Evolutionary conservation across 192 early-diverging fungal species (phyloP), one percentile per base, ranked within the genome.

Genomic region (Coemansia reversa): DNA sequence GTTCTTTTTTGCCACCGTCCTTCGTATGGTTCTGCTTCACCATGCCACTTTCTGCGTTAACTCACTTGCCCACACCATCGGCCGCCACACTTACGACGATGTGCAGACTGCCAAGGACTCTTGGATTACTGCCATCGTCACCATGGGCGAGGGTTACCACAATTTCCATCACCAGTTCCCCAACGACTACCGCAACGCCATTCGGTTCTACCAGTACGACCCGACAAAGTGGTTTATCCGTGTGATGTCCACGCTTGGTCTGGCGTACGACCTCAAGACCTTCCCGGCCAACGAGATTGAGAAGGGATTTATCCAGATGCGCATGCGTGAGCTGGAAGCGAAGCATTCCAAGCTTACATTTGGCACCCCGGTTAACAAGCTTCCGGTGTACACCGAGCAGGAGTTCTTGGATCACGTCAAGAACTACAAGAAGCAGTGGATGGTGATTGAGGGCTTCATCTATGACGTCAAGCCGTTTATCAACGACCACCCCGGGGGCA

Each of bases 91-190:
- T 14, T 93, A 88, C 69, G 93, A 95, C 74, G 92, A 94, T 72
- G 84, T 86, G 47, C 83, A 89, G 61, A 91, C 93, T 3, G 92
- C 92, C 9, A 84, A 90, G 55, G 90, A 92, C 71, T 92, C 93
- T 69, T 88, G 90, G 73, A 74, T 93, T 48, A 91, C 90, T 7
- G 90, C 91, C 39, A 66, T 93, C 14, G 85, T 90, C 58, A 92
- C 91, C 14, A 58, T 91, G 61, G 90, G 91, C 61, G 91, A 93
- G 67, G 91, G 90, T 18, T 90, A 92, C 74, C 91, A 93, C 84
- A 93, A 93, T 79, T 90, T 90, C 81, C 92, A 93, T 67, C 92
- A 93, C 73, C 86, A 92, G 76, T 93, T 92, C 81, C 92, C 92
- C 52, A 84, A 88, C 62, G 92, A 93, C 76, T 93, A 91, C 77